These are phyloP conservation scores for Coniella vitis DNA, from an alignment of 2,329 filamentous ascomycete species.

Conservation along the genomic window DNA sequence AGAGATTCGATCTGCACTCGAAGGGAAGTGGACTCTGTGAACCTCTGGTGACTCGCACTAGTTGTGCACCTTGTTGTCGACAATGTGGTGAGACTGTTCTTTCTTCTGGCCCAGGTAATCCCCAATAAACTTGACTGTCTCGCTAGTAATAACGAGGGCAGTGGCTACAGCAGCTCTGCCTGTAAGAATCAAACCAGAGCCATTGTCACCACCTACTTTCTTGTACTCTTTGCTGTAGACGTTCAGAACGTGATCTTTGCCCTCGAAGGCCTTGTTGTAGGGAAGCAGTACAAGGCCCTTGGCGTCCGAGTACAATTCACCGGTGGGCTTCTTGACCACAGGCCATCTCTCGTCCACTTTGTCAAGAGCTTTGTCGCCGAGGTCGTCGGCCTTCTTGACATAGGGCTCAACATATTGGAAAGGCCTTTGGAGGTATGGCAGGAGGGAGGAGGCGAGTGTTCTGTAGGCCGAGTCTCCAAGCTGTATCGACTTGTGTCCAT, in stretches of 20 bases:
- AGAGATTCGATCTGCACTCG: background rate
- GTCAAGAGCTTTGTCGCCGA: slow-evolving; percentile 65
- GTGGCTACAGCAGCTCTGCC: slow-evolving; percentile 50
- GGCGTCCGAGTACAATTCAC: slow-evolving; percentile 60
- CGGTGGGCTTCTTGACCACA: slow-evolving; percentile 67
- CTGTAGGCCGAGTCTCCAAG: slow-evolving; percentile 69
- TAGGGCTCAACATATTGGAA: slow-evolving; percentile 82
- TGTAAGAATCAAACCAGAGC: slow-evolving; percentile 57
- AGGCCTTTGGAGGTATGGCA: slow-evolving; percentile 72
- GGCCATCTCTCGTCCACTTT: slow-evolving; percentile 67
- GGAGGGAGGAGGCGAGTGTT: slow-evolving; percentile 67
- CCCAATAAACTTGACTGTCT: slow-evolving; percentile 13
- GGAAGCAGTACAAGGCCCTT: slow-evolving; percentile 57
- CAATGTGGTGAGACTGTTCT: slow-evolving; percentile 9
- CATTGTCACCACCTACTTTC: slow-evolving; percentile 53
- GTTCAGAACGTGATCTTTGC: slow-evolving; percentile 53
- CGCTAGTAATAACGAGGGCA: slow-evolving; percentile 14
- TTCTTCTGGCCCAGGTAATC: slow-evolving; percentile 13
- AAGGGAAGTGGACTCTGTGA: background rate
- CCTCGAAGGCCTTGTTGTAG: slow-evolving; percentile 52
- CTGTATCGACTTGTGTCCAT: slow-evolving; percentile 75
- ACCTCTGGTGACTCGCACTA: background rate
- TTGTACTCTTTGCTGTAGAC: slow-evolving; percentile 54
- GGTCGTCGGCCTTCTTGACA: slow-evolving; percentile 69
- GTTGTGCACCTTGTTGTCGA: slow-evolving; percentile 17